Evolutionary conservation across 192 early-diverging fungal species (phyloP), one percentile per base, ranked within the genome.

Genomic region (Entomortierella parvispora): DNA sequence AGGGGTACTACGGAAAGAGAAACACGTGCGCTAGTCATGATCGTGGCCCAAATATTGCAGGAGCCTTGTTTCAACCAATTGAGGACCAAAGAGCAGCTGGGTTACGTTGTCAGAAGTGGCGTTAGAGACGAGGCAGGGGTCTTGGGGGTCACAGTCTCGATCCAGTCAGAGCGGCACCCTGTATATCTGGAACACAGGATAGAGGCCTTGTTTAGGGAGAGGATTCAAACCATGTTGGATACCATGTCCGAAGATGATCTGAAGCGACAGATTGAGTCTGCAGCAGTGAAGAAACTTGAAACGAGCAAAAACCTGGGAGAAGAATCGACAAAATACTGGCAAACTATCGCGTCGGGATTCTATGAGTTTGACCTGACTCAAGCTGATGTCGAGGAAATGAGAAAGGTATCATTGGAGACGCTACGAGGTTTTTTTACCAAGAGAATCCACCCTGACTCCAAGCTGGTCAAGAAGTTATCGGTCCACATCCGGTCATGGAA

Each of bases 1-100:
- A 40, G 12, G 7, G 37, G 5, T 40, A 12, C 37, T 12, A 40
- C 5, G 37, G 7, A 12, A 40, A 40, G 37, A 40, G 37, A 40
- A 40, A 56, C 17, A 62, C 85, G 22, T 85, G 94, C 23, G 71
- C 77, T 58, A 53, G 81, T 31, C 61, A 91, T 50, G 81, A 85
- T 60, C 84, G 40, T 94, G 20, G 74, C 85, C 34, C 91, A 95
- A 62, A 93, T 99, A 26, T 79, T 88, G 4, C 80, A 90, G 60
- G 95, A 99, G 69, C 94, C 95, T n/a, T 93, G 86, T 58, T 97
- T 97, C 77, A 87, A 97, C 79, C 90, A 95, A 68, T 84, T 97
- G 29, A 84, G 97, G 11, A 99, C 96, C n/a, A 92, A 93, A 62
- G 91, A 93, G 69, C 88, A 92, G 62, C 78, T 93, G 12, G 93